These are phyloP conservation scores for Corylus avellana DNA, from an alignment of 306 rosid species.

Conservation along the genomic window DNA sequence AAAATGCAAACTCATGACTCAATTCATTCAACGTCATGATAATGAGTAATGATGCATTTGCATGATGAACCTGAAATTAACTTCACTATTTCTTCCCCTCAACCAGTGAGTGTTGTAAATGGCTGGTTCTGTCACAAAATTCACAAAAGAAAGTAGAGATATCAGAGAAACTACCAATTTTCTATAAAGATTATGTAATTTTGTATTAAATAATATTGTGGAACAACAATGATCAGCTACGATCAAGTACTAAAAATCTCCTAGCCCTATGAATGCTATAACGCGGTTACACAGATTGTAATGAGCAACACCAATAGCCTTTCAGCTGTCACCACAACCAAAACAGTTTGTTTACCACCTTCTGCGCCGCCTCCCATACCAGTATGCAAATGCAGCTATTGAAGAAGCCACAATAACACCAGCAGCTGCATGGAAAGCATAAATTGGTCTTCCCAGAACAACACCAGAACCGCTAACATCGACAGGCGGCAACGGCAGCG, in stretches of 20 bases:
- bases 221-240: constrained; percentile 28
- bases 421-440: constrained; percentile 81
- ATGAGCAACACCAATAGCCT: constrained; percentile 14
- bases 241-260: constrained; percentile 28
- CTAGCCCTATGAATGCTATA: constrained; percentile 44
- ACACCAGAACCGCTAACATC: constrained; percentile 35
- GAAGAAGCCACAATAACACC: constrained; percentile 87
- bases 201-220: neutral
- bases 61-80: too few relatives aligned
- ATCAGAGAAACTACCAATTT: neutral
- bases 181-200: neutral
- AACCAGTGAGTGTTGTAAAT: neutral
- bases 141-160: neutral
- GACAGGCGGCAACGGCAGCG: constrained; percentile 36
- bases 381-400: constrained; percentile 76
- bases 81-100: neutral
- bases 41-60: neutral
- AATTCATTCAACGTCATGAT: neutral
- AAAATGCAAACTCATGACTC: neutral
- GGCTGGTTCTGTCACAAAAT: neutral
- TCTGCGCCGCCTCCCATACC: constrained; percentile 85
- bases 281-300: constrained; percentile 16
- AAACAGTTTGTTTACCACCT: constrained; percentile 67
- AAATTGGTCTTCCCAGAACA: constrained; percentile 65
- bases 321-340: constrained; percentile 15